A percentile compares a stretch with the other conserved stretches of the same genome.
These are phyloP conservation scores for Penicillium bialowiezense DNA, from an alignment of 495 filamentous ascomycete genomes.

Conservation along the genomic window DNA sequence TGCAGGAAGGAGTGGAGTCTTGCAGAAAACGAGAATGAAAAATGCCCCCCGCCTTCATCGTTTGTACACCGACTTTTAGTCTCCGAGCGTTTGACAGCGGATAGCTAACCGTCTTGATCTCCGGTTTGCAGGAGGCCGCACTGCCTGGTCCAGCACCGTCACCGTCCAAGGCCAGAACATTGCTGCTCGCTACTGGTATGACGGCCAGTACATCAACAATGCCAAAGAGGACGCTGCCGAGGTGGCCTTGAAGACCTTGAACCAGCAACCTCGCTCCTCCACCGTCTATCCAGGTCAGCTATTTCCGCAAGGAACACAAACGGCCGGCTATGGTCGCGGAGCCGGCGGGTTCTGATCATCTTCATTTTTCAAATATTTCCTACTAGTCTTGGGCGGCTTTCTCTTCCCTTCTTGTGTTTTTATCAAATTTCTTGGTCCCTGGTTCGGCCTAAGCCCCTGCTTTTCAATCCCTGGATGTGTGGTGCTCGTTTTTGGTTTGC, in stretches of 20 bases:
- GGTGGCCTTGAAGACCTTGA: slow-evolving; percentile 54
- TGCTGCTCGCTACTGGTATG: slow-evolving; percentile 84
- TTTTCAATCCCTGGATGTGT: slow-evolving; percentile 5
- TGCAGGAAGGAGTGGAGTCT: slow-evolving; percentile 26
- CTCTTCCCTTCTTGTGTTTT: slow-evolving; percentile 22
- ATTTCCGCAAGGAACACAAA: slow-evolving; percentile 13
- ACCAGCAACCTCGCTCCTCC: slow-evolving; percentile 19
- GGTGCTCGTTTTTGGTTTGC: slow-evolving; percentile 6
- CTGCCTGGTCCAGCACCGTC: slow-evolving; percentile 82
- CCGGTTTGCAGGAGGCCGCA: slow-evolving; percentile 68
- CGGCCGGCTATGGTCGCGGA: slow-evolving; percentile 17
- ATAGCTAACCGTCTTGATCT: slow-evolving; percentile 21
- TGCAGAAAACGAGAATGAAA: slow-evolving; percentile 18
- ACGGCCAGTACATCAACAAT: slow-evolving; percentile 80
- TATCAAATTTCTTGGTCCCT: slow-evolving; percentile 5
- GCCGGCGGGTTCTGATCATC: slow-evolving; percentile 15
- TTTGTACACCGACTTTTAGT: slow-evolving; percentile 42
- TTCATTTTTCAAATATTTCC: slow-evolving; percentile 6
- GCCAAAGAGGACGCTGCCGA: slow-evolving; percentile 90
- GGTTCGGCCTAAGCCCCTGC: neutral
- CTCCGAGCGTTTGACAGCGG: slow-evolving; percentile 21
- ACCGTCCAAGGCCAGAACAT: slow-evolving; percentile 53
- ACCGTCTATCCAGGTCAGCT: slow-evolving; percentile 29
- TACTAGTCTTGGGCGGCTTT: slow-evolving; percentile 29
- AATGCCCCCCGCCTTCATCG: slow-evolving; percentile 2